phyloP scores from a whole-genome alignment of 371 early-diverging fungal species.

The Antonospora locustae region DNA sequence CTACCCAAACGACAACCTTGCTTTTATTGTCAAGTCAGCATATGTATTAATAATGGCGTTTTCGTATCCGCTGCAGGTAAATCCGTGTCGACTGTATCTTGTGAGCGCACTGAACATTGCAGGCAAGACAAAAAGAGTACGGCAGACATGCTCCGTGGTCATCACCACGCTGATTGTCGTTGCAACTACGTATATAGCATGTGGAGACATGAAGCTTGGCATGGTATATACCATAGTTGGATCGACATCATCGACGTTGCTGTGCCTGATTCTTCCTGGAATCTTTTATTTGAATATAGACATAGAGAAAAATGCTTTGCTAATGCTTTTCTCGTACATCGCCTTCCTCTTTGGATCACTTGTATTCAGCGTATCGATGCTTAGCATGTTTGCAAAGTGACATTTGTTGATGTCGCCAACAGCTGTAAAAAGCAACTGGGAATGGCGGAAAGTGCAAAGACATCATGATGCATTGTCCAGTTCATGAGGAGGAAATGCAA shows the following conservation, averaged over 20 bases:
- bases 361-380: conserved; percentile 34
- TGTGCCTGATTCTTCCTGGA: conserved; percentile 89
- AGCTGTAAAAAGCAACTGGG: no score
- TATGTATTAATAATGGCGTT: conserved; percentile 75
- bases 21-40: conserved; percentile 63
- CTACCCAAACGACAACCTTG: conserved; percentile 44
- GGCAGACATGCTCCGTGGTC: conserved; percentile 1
- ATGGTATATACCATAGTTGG: conserved; percentile 77
- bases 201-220: conserved; percentile 46
- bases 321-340: conserved; percentile 21
- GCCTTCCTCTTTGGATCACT: conserved; percentile 41
- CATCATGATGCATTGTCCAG: no score
- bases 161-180: conserved; percentile 41
- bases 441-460: no score
- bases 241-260: conserved; percentile 84
- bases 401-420: no score
- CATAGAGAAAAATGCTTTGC: conserved; percentile 14
- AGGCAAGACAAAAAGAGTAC: conserved; percentile 7
- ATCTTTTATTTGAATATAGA: conserved; percentile 67
- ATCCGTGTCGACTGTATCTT: conserved; percentile 77
- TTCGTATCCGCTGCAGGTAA: conserved; percentile 85
- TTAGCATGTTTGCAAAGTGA: conserved; percentile 9
- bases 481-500: no score
- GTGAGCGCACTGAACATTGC: conserved; percentile 60
- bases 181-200: conserved; percentile 31